phyloP scores from a whole-genome alignment of 75 land plant genomes.

The Larix kaempferi region DNA sequence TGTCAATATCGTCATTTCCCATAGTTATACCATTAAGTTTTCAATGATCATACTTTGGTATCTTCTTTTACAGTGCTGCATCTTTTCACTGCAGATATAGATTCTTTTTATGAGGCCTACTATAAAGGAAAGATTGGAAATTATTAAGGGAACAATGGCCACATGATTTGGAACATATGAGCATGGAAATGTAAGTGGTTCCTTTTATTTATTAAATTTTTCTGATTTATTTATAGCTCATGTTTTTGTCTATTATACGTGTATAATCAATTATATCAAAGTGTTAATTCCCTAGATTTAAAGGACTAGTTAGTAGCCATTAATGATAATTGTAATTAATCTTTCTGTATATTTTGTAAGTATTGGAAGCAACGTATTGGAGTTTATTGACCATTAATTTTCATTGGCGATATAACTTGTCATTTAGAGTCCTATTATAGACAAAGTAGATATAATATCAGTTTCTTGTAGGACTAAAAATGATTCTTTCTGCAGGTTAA shows the following conservation, averaged over 20 bases:
- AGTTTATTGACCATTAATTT: background rate
- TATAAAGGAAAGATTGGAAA: slow-evolving; percentile 79
- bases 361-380: background rate
- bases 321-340: background rate
- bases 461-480: background rate
- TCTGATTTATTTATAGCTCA: background rate
- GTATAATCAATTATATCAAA: background rate
- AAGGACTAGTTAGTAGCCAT: background rate
- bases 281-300: background rate
- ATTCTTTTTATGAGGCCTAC: slow-evolving; percentile 95
- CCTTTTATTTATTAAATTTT: background rate
- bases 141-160: slow-evolving; percentile 90
- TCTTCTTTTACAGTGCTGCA: slow-evolving; percentile 75
- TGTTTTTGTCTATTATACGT: background rate
- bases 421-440: background rate
- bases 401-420: background rate
- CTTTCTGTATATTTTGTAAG: background rate
- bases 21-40: background rate
- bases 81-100: slow-evolving; percentile 83
- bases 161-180: slow-evolving; percentile 69
- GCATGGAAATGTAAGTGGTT: slow-evolving; percentile 64
- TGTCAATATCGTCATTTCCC: background rate
- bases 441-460: background rate
- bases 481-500: slow-evolving; percentile 52
- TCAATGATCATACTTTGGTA: background rate